Percentiles rank a stretch among this genome's conserved stretches.
Evolutionary conservation across 768 basidiomycete species (phyloP).

Genomic region (Naganishia antarctica): DNA sequence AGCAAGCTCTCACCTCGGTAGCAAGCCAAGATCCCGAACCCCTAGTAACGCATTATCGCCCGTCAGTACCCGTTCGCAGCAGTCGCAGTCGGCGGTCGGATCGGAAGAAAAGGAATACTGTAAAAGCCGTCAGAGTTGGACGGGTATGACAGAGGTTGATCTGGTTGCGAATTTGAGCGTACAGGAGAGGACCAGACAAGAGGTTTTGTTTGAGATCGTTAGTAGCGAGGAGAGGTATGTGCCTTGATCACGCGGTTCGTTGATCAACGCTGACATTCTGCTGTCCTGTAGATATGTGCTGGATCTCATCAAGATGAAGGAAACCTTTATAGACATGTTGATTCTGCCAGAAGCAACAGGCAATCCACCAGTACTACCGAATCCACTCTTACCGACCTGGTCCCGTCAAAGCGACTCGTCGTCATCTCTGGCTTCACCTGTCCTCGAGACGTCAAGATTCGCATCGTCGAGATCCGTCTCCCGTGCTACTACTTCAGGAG

Average conservation of each 20-base stretch:
- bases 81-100: not conserved
- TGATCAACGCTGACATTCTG: conserved; percentile 9
- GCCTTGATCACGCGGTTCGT: conserved; percentile 36
- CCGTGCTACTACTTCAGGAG: not conserved
- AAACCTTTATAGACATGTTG: conserved; percentile 83
- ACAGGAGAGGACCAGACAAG: conserved; percentile 88
- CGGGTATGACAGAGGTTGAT: conserved; percentile 88
- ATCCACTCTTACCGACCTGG: conserved; percentile 26
- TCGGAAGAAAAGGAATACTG: conserved; percentile 12
- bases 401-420: conserved; percentile 28
- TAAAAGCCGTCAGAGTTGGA: conserved; percentile 58
- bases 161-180: conserved; percentile 88
- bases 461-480: conserved; percentile 10
- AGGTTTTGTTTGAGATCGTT: conserved; percentile 94
- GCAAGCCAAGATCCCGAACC: conserved; percentile 29
- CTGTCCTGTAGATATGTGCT: conserved; percentile 69
- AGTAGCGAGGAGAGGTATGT: conserved; percentile 86
- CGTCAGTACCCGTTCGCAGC: not conserved
- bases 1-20: not conserved
- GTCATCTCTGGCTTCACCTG: conserved; percentile 23
- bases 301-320: conserved; percentile 84
- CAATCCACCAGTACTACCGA: conserved; percentile 34
- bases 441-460: conserved; percentile 3
- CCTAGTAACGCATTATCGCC: conserved; percentile 8
- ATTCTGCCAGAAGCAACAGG: conserved; percentile 71